Base-by-base conservation (phyloP, 805 yeast species). In the Myxozyma melibiosi region DNA sequence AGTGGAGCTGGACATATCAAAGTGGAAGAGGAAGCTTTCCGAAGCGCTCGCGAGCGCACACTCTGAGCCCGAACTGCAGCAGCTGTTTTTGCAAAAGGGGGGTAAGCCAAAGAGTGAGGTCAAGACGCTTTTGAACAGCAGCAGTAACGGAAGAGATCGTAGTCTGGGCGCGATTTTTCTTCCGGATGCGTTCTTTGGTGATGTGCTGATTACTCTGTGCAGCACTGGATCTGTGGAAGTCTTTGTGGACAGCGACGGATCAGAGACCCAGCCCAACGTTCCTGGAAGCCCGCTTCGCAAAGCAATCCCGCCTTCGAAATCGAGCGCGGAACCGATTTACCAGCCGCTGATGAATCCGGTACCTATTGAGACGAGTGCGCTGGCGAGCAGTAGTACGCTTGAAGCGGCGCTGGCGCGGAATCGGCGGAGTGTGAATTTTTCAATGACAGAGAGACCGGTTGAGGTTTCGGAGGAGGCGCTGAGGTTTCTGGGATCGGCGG, bases 381-480 rank as follows among this genome's bases (percentile, higher is more conserved):
- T 58, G n/a, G 25, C 14, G 5, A 24, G 24, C 5, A 51, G 54
- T 2, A 38, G 55, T 45, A 11, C 31, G 14, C 20, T 41, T 6
- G 52, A 56, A 27, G n/a, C 28, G 11, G 34, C 24, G 16, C 39
- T 58, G 16, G 44, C 48, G 11, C n/a, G 28, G 34, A 43, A 43
- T 47, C 42, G 38, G 35, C 45, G 31, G 9, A 22, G 25, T 16
- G 53, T 44, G 38, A 53, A 22, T 11, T 61, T 66, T 31, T 47
- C 65, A 4, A 20, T 56, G 30, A 47, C 65, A 0, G 68, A 64
- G 24, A 25, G 42, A 20, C 54, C 53, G 22, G 51, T 69, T 14
- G 58, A 46, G 5, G 68, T 68, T 24, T 61, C 63, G n/a, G 57
- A 65, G n/a, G 65, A 57, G 24, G 43, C 65, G 4, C 43, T 70